Conservation (phyloP, 441 rosid species). For the Erodium trifolium region DNA sequence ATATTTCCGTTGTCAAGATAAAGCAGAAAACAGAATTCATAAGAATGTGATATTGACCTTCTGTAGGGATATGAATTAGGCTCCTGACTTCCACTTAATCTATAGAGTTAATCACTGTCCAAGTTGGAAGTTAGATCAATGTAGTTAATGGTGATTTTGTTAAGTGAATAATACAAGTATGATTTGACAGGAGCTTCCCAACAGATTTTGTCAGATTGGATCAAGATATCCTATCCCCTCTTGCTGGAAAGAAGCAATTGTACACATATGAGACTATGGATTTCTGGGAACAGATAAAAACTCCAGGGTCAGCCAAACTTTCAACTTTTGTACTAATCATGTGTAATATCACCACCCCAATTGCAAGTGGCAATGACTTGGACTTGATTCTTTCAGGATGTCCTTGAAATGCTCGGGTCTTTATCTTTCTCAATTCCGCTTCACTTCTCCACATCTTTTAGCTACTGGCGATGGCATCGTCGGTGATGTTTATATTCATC, state of each 20-base stretch:
- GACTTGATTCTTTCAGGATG: constrained; percentile 33
- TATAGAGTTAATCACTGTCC: too few species aligned
- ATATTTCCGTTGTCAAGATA: background rate
- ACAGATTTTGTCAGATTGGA: constrained; percentile 66
- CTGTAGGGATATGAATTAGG: background rate
- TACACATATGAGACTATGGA: constrained; percentile 59
- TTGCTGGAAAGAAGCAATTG: constrained; percentile 72
- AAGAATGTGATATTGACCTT: background rate
- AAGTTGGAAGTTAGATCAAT: too few species aligned
- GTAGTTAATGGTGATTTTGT: too few species aligned
- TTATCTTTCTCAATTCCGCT: constrained; percentile 51
- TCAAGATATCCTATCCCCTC: constrained; percentile 82
- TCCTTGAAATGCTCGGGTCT: constrained; percentile 65
- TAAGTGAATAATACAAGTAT: background rate
- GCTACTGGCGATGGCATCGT: constrained; percentile 48
- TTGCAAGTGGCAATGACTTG: constrained; percentile 1
- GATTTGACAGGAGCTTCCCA: constrained; percentile 45
- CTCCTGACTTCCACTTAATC: background rate
- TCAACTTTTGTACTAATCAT: too few species aligned
- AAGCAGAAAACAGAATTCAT: background rate
- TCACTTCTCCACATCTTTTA: constrained; percentile 46
- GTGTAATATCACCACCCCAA: too few species aligned
- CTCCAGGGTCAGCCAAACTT: constrained; percentile 40
- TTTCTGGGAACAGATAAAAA: constrained; percentile 82
- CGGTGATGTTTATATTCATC: constrained; percentile 73